Percentiles rank a stretch among this genome's conserved stretches.
Conservation (phyloP, 208 protist species). For the Crithidia fasciculata region DNA sequence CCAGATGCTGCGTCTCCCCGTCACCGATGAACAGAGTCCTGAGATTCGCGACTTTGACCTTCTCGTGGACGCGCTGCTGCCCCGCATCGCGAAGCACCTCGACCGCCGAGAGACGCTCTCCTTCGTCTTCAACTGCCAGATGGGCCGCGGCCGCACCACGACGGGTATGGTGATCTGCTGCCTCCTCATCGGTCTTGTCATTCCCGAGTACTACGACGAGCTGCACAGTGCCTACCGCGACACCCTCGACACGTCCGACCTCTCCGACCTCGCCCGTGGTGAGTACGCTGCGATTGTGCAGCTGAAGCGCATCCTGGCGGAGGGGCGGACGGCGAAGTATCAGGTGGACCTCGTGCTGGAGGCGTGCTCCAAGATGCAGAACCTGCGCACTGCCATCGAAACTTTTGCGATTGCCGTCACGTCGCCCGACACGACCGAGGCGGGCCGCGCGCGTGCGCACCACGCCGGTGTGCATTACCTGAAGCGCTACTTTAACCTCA, state of each 20-base stretch:
- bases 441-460: conserved; percentile 76
- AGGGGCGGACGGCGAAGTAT: conserved; percentile 76
- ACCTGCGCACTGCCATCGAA: conserved; percentile 87
- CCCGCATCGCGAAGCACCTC: conserved; percentile 72
- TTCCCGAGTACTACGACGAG: conserved; percentile 87
- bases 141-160: conserved; percentile 89
- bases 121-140: conserved; percentile 93
- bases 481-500: conserved; percentile 89
- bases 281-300: conserved; percentile 81
- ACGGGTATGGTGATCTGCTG: conserved; percentile 92
- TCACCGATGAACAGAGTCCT: conserved; percentile 91
- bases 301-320: conserved; percentile 79
- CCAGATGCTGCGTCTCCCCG: conserved; percentile 73
- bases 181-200: conserved; percentile 82
- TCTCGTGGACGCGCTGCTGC: conserved; percentile 69
- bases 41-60: conserved; percentile 78
- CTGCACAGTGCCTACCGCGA: conserved; percentile 70
- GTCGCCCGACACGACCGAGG: conserved; percentile 80
- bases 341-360: conserved; percentile 85
- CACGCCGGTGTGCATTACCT: conserved; percentile 88
- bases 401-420: conserved; percentile 62
- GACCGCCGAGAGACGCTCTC: conserved; percentile 80
- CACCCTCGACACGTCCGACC: conserved; percentile 57
- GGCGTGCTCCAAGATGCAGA: conserved; percentile 88
- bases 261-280: conserved; percentile 59